Percentiles rank a stretch among this genome's conserved stretches.
Conservation (phyloP, 139 green algal species). For the Mychonastes homosphaera region DNA sequence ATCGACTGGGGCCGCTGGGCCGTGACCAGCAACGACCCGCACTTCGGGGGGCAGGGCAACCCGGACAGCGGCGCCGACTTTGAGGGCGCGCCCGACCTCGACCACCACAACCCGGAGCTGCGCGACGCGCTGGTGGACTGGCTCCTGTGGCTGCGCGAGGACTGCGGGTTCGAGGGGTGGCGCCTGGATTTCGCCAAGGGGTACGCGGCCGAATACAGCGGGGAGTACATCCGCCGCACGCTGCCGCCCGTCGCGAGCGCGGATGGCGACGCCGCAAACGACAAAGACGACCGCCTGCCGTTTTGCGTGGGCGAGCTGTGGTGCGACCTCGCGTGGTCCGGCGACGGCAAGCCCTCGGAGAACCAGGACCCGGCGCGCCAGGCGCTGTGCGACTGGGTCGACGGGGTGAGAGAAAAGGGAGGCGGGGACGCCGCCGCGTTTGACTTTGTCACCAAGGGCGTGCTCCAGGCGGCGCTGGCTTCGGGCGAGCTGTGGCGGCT, state of each 20-base stretch:
- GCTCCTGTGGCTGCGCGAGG: conserved; percentile 57
- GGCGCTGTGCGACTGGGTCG: conserved; percentile 69
- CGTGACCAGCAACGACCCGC: conserved; percentile 62
- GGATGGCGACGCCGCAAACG: conserved; percentile 5
- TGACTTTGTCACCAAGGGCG: conserved; percentile 85
- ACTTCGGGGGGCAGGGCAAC: conserved; percentile 54
- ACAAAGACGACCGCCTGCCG: neutral
- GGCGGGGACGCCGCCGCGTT: conserved; percentile 63
- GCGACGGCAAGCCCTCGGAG: conserved; percentile 50
- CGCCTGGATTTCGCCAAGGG: conserved; percentile 75
- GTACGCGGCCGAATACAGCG: conserved; percentile 11
- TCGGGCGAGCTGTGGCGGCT: conserved; percentile 75
- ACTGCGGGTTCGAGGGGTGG: conserved; percentile 77
- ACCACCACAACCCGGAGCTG: conserved; percentile 73
- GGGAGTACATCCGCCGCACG: conserved; percentile 13
- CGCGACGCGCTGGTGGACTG: conserved; percentile 57
- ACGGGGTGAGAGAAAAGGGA: conserved; percentile 33
- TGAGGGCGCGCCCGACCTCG: conserved; percentile 65
- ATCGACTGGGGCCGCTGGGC: conserved; percentile 75
- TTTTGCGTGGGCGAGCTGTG: conserved; percentile 75
- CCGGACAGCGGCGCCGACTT: conserved; percentile 56
- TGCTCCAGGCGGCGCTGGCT: conserved; percentile 64
- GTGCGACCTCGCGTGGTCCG: conserved; percentile 45
- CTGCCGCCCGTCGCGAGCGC: too few species aligned
- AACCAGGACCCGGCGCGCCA: conserved; percentile 79